A percentile compares a stretch with the other conserved stretches of the same genome.
Evolutionary conservation across 495 filamentous ascomycete species (phyloP).

Genomic region (Xylaria sp.): DNA sequence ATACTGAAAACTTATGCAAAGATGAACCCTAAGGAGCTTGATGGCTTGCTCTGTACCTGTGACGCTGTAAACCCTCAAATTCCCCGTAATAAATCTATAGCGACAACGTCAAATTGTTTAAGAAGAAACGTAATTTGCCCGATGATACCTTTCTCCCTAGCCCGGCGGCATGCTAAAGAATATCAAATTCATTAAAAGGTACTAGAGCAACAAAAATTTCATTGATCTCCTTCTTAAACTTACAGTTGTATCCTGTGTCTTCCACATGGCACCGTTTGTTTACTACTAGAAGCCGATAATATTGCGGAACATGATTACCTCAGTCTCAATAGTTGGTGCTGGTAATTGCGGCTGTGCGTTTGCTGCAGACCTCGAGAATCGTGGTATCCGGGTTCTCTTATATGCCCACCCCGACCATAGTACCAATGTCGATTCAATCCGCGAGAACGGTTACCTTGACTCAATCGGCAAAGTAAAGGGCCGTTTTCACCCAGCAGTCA

Average conservation of each 20-base stretch:
- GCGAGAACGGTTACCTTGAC: slow-evolving; percentile 10
- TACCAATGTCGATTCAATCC: slow-evolving; percentile 11
- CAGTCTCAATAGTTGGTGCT: slow-evolving; percentile 15
- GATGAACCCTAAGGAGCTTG: background rate
- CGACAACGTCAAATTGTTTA: background rate
- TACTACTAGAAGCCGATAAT: background rate
- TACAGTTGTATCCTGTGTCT: background rate
- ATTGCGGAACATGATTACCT: slow-evolving; percentile 15
- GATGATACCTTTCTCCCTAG: background rate
- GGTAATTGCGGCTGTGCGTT: slow-evolving; percentile 24
- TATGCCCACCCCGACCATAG: slow-evolving; percentile 25
- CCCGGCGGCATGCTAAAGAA: background rate
- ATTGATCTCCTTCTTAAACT: background rate
- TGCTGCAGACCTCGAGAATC: slow-evolving; percentile 21
- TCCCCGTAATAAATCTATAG: background rate
- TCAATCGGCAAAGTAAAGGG: slow-evolving; percentile 17
- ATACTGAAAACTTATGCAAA: background rate
- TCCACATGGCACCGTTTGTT: background rate
- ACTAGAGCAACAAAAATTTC: background rate
- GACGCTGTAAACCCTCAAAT: background rate
- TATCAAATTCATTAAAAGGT: background rate
- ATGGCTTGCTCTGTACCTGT: background rate
- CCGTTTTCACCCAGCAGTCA: slow-evolving; percentile 17
- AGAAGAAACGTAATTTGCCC: background rate
- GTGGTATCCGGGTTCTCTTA: slow-evolving; percentile 18